Base-by-base conservation (phyloP, 306 rosid species). In the Quercus parvula region DNA sequence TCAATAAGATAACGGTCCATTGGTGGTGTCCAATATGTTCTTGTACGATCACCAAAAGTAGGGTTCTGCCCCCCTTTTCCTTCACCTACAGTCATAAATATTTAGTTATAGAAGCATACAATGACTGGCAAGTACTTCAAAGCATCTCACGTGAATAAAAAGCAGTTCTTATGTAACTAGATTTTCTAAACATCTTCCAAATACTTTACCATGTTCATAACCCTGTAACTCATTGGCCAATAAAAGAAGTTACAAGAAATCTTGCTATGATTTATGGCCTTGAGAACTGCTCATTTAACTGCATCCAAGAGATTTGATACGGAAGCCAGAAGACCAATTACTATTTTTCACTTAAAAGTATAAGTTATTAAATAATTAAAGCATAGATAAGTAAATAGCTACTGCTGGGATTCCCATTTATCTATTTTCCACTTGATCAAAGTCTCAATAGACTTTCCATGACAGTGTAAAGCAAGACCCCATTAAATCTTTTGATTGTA, bases 1-100 rank as follows among this genome's bases (percentile, higher is more conserved):
- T 92, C 93, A 49, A 89, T 86, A 84, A 92, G 81, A 81, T 81
- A 86, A 28, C 75, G 91, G 72, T 92, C 97, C 97, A 90, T 89
- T 24, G 93, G 90, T 25, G 93, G 92, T 27, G 92, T 92, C 97
- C 97, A 92, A 73, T 86, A 85, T 75, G 93, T 92, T 84, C 94
- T 87, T 56, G 88, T 81, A 74, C 93, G 94, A 82, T 92, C 94
- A 22, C 84, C 72, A 70, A 81, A 81, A 75, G 74, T 54, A 56
- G 83, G 68, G 44, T 77, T 79, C 72, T 81, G 83, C 30, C 49
- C 74, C 72, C 82, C 87, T 81, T 85, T 87, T 70, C 85, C 77
- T 78, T 83, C 89, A 73, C 87, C 92, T 88, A 79, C 81, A 86
- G 67, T 74, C 71, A 69, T 12, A 54, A 41, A 84, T 31, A 54